Conservation (phyloP, 352 stramenopile genomes). For the Pythium scleroteichum region DNA sequence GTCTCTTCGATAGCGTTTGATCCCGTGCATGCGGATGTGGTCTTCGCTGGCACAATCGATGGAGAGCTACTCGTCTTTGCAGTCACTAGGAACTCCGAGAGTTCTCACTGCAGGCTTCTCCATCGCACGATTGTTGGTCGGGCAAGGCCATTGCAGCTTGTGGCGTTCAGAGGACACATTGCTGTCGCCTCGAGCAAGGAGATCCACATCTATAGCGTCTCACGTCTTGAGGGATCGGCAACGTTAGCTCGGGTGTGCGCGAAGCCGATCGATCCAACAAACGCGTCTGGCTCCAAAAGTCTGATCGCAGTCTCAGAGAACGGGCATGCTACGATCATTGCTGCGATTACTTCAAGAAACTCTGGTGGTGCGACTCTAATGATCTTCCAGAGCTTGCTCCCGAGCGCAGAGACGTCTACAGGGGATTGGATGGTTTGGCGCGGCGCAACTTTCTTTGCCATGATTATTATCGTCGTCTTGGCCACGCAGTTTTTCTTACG, state of each 20-base stretch:
- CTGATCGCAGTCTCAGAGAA: constrained; percentile 11
- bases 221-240: not conserved
- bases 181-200: not conserved
- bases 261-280: not conserved
- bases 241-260: not conserved
- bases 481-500: constrained; percentile 18
- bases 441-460: constrained; percentile 6
- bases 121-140: constrained; percentile 4
- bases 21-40: constrained; percentile 31
- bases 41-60: constrained; percentile 47
- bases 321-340: constrained; percentile 6
- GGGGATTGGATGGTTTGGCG: constrained; percentile 6
- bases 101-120: constrained; percentile 20
- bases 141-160: constrained; percentile 16
- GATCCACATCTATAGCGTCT: constrained; percentile 17
- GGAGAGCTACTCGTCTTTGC: constrained; percentile 50
- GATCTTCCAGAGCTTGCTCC: constrained; percentile 17
- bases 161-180: constrained; percentile 12
- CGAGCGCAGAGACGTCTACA: not conserved
- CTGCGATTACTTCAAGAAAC: not conserved
- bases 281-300: not conserved
- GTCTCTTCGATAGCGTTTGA: constrained; percentile 56
- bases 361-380: not conserved
- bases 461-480: constrained; percentile 11
- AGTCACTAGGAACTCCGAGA: constrained; percentile 7